Base-by-base conservation (phyloP, 306 rosid species). In the Quercus dentata region DNA sequence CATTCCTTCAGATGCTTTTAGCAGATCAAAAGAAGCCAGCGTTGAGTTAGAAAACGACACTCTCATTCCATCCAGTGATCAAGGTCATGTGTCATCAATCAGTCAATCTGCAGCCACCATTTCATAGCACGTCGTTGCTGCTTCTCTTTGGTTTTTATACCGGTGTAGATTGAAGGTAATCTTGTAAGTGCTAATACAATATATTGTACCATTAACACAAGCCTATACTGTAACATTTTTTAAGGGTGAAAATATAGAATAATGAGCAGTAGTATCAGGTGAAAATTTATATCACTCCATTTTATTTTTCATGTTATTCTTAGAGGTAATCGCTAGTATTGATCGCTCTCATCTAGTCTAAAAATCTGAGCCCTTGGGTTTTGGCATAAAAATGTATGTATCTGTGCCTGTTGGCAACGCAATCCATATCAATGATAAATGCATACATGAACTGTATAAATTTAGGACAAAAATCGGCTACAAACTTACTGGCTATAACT, bases 1-100 rank as follows among this genome's bases (percentile, higher is more conserved):
- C 59, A 81, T 95, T 83, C 99, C 98, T 1, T 44, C 85, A 3
- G 96, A 88, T 27, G 64, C 71, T 74, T 93, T 80, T 14, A 69
- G 72, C 78, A 85, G 85, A 70, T 74, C 91, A 23, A 52, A 73
- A 77, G 93, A 88, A 56, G 54, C 79, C 7, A 35, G 78, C 11
- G 80, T 84, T 19, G 92, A 85, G 83, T 76, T 85, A 85, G 92
- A 90, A 67, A 74, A 35, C 28, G 88, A 88, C 78, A 76, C 79
- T 44, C 1, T 30, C 25, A 51, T 23, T 71, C n/a, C 76, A 44
- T 68, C 52, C 41, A 67, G 25, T 5, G 75, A 55, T 68, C 86
- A 81, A 62, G 84, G 80, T 41, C 75, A 12, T 41, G 30, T 67
- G 74, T 56, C 83, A 68, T 71, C 83, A 23, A 78, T 58, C 74